Conservation (phyloP, 2,329 filamentous ascomycete species). For the Penicillium sp. region DNA sequence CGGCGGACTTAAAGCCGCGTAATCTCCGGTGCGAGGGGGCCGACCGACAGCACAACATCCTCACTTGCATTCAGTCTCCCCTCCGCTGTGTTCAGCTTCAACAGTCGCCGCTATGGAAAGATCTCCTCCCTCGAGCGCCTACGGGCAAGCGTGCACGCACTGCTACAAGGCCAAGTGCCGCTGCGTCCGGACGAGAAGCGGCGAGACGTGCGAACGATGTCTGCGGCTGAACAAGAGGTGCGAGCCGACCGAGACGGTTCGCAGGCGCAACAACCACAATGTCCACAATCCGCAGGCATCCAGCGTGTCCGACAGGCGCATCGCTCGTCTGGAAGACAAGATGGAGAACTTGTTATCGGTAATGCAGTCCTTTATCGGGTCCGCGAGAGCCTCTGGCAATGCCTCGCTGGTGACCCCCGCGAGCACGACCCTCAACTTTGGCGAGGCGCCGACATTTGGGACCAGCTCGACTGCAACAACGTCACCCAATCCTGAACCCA, state of each 20-base stretch:
- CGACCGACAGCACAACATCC: neutral
- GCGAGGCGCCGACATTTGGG: neutral
- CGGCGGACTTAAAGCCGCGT: neutral
- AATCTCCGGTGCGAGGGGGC: neutral
- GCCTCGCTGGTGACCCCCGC: neutral
- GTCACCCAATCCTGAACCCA: slow-evolving; percentile 3
- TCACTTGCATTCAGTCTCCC: neutral
- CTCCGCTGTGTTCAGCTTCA: neutral
- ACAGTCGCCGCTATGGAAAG: slow-evolving; percentile 20
- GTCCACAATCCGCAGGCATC: slow-evolving; percentile 25
- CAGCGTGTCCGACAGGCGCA: slow-evolving; percentile 36
- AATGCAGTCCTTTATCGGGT: slow-evolving; percentile 32
- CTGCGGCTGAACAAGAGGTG: slow-evolving; percentile 43
- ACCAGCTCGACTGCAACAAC: slow-evolving; percentile 2
- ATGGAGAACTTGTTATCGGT: slow-evolving; percentile 39
- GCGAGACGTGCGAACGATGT: slow-evolving; percentile 37
- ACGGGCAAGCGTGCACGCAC: slow-evolving; percentile 35
- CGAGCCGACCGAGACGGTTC: slow-evolving; percentile 40
- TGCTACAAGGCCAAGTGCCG: slow-evolving; percentile 40
- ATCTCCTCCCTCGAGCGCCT: slow-evolving; percentile 24
- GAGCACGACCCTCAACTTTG: slow-evolving; percentile 7
- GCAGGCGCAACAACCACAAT: slow-evolving; percentile 26
- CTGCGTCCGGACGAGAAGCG: slow-evolving; percentile 28
- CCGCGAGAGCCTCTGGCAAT: neutral
- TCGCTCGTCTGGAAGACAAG: slow-evolving; percentile 42